Evolutionary conservation across 2,329 filamentous ascomycete species (phyloP).

Genomic region (Cordyceps fumosorosea): DNA sequence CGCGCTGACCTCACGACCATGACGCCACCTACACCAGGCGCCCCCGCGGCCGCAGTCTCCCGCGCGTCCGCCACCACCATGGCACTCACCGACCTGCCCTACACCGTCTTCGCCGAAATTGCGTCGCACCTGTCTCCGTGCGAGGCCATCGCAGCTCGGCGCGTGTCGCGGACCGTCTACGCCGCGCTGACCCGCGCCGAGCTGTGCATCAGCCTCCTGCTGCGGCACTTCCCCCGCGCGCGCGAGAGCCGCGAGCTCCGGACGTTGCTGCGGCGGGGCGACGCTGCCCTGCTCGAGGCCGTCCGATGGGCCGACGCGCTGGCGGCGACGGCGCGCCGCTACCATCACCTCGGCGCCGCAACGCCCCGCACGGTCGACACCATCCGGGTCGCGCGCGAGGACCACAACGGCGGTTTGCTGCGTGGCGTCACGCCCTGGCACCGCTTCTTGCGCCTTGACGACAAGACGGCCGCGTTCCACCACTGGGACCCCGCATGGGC

Average conservation of each 20-base stretch:
- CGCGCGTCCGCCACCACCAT: slow-evolving; percentile 13
- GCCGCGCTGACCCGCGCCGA: slow-evolving; percentile 42
- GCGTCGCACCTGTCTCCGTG: slow-evolving; percentile 39
- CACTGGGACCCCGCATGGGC: slow-evolving; percentile 47
- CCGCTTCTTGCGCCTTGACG: slow-evolving; percentile 35
- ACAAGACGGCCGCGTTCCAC: slow-evolving; percentile 35
- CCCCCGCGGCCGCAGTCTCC: not conserved
- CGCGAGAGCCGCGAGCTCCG: slow-evolving; percentile 42
- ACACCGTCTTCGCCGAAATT: slow-evolving; percentile 52
- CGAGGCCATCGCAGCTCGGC: slow-evolving; percentile 45
- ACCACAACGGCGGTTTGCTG: slow-evolving; percentile 16
- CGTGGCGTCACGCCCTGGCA: slow-evolving; percentile 39
- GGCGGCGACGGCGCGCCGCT: slow-evolving; percentile 44
- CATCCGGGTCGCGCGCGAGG: slow-evolving; percentile 12
- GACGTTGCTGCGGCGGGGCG: slow-evolving; percentile 8
- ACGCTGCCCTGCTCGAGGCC: slow-evolving; percentile 14
- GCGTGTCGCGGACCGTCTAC: slow-evolving; percentile 43
- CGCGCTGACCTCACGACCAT: no score
- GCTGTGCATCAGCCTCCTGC: slow-evolving; percentile 41
- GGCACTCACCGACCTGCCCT: slow-evolving; percentile 43
- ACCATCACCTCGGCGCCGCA: slow-evolving; percentile 44
- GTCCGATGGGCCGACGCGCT: slow-evolving; percentile 38
- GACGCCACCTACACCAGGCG: no score
- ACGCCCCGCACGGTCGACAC: slow-evolving; percentile 31
- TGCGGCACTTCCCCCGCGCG: slow-evolving; percentile 44